Evolutionary conservation across 208 protist genomes (phyloP), one percentile per base, ranked within the genome.

Genomic region (Leishmania aethiopica): DNA sequence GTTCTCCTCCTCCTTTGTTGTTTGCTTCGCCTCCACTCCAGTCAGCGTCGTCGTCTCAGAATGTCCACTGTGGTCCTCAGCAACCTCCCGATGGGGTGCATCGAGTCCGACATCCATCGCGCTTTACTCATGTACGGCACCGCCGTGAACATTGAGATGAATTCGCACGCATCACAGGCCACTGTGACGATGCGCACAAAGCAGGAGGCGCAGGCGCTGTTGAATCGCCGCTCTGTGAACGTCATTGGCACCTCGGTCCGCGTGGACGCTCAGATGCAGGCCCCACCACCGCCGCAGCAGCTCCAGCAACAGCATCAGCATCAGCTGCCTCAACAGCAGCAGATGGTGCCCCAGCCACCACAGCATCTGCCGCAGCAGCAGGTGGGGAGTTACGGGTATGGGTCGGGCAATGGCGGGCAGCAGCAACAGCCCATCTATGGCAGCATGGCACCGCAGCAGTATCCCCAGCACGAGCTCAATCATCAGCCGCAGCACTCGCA

Each of bases 91-190:
- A 80, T 85, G 45, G 83, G 88, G 47, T 96, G 92, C 84, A 80
- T 90, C 67, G 93, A 97, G 78, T 85, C 87, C 22, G 93, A 96
- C 55, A 90, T 97, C 60, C 90, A 90, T 60, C 92, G 93, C 45
- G 93, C 90, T 0, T 84, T 97, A n/a, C 89, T 94, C 45, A 88
- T 91, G 59, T 97, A 95, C 79, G 94, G 94, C 70, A 95, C 86
- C 0, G 91, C 91, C 3, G 78, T 94, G 3, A 83, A 86, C 53
- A 89, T 93, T 22, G 81, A 88, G 32, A 84, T 96, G 84, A 75
- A 90, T 78, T 81, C 70, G 19, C 80, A 90, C 28, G 71, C 81
- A 76, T 70, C 85, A 69, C 88, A 93, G 79, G 94, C 94, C n/a
- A 85, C 87, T 42, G 93, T 97, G 35, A 94, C 88, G 37, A 96